Conservation (phyloP, 2,329 filamentous ascomycete species). For the Epicoccum sorghinum region DNA sequence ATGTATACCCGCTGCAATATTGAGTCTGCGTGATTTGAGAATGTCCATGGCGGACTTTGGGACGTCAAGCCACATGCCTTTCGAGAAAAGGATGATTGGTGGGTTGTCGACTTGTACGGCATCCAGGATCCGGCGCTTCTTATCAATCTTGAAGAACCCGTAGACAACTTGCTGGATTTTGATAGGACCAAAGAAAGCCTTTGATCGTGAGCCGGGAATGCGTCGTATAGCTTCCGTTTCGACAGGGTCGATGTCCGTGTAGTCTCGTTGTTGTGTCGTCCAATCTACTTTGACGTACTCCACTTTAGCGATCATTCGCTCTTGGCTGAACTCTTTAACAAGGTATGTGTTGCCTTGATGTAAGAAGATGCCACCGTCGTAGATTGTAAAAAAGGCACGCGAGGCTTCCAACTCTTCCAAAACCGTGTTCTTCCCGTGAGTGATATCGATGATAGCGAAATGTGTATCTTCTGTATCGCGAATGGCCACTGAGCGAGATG, state of each 20-base stretch:
- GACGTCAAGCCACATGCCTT: conserved; percentile 96
- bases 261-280: conserved; percentile 92
- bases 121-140: conserved; percentile 82
- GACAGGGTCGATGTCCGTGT: conserved; percentile 89
- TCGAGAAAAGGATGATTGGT: conserved; percentile 81
- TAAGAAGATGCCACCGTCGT: conserved; percentile 95
- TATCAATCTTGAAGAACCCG: conserved; percentile 97
- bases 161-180: conserved; percentile 88
- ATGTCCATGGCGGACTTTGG: conserved; percentile 80
- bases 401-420: conserved; percentile 96
- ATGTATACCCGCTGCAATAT: conserved; percentile 89
- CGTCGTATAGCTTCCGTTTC: conserved; percentile 87
- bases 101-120: conserved; percentile 93
- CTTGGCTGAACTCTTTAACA: conserved; percentile 84
- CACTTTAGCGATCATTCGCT: conserved; percentile 82
- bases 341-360: conserved; percentile 95
- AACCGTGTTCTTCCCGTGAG: conserved; percentile 79
- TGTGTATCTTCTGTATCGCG: conserved; percentile 90
- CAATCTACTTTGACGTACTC: conserved; percentile 90
- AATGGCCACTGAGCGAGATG: conserved; percentile 83
- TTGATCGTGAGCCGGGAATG: conserved; percentile 67
- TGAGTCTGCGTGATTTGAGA: conserved; percentile 72
- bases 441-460: conserved; percentile 91
- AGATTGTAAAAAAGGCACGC: conserved; percentile 93
- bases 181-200: conserved; percentile 85